Conservation (phyloP, 2,329 filamentous ascomycete genomes). For the Calonectria montana region DNA sequence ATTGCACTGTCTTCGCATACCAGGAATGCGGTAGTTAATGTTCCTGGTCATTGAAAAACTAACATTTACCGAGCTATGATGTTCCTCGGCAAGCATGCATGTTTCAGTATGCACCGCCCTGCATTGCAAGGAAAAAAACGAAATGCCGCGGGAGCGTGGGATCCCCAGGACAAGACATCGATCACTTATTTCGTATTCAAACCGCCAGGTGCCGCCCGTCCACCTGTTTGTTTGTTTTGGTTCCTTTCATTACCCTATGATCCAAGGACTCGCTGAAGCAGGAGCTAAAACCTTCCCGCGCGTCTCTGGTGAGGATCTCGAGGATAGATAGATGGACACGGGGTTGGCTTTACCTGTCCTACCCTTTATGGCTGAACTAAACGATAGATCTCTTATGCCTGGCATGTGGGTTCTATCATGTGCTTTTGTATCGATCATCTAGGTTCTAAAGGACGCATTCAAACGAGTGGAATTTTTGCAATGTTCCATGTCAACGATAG, state of each 20-base stretch:
- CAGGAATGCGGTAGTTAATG: not conserved
- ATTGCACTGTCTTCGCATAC: not conserved
- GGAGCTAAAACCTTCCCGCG: not conserved
- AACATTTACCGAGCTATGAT: not conserved
- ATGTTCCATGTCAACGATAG: not conserved
- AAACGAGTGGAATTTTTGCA: not conserved
- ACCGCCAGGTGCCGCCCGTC: not conserved
- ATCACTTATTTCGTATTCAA: too few species aligned
- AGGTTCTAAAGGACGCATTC: not conserved
- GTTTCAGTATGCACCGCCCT: constrained; percentile 1
- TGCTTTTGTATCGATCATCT: not conserved
- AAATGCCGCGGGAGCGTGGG: not conserved
- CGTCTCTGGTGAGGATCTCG: not conserved
- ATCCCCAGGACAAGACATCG: too few species aligned
- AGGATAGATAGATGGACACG: too few species aligned
- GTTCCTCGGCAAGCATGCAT: constrained; percentile 28
- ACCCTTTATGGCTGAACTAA: too few species aligned
- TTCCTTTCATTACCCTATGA: not conserved
- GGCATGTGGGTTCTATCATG: not conserved
- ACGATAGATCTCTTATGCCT: not conserved
- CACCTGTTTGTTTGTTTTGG: not conserved
- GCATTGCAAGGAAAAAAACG: not conserved
- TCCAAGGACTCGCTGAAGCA: not conserved
- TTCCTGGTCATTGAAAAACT: not conserved
- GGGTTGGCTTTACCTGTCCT: too few species aligned